These are phyloP conservation scores for Canavalia ensiformis DNA, from an alignment of 306 rosid species.

Conservation along the genomic window DNA sequence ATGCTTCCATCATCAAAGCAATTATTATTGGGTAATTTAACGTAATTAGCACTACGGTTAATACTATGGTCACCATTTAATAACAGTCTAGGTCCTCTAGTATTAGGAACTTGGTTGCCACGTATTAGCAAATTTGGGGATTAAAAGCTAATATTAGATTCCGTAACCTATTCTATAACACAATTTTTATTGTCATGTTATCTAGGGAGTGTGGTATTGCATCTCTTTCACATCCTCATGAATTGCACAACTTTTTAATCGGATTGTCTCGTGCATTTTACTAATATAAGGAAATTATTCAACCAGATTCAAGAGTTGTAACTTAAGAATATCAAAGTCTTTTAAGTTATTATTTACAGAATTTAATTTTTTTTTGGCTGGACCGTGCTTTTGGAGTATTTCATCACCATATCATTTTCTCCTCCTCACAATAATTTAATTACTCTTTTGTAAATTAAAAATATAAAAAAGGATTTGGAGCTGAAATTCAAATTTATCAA, in stretches of 20 bases:
- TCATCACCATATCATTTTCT: neutral
- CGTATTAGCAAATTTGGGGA: constrained; percentile 45
- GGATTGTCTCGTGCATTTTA: constrained; percentile 36
- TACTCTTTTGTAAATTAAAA: neutral
- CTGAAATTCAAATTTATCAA: neutral
- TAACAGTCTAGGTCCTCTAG: constrained; percentile 50
- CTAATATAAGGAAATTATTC: constrained; percentile 41
- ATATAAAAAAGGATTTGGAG: neutral
- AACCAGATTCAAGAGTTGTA: constrained; percentile 4
- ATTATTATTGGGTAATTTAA: constrained; percentile 56
- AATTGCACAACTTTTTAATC: constrained; percentile 19
- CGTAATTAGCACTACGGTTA: constrained; percentile 56
- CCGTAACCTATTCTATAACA: constrained; percentile 46
- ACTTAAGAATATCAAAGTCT: neutral
- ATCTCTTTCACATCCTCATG: constrained; percentile 55
- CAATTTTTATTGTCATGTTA: constrained; percentile 12
- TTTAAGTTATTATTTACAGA: constrained; percentile 1
- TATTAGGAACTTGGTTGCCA: constrained; percentile 44
- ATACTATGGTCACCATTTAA: constrained; percentile 43
- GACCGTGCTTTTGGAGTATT: neutral
- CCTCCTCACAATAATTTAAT: neutral
- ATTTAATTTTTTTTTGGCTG: neutral
- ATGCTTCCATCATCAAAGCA: constrained; percentile 61
- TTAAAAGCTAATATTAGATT: constrained; percentile 44
- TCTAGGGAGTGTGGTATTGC: constrained; percentile 48